Conservation (phyloP, 441 rosid species). For the Adansonia rubrostipa region DNA sequence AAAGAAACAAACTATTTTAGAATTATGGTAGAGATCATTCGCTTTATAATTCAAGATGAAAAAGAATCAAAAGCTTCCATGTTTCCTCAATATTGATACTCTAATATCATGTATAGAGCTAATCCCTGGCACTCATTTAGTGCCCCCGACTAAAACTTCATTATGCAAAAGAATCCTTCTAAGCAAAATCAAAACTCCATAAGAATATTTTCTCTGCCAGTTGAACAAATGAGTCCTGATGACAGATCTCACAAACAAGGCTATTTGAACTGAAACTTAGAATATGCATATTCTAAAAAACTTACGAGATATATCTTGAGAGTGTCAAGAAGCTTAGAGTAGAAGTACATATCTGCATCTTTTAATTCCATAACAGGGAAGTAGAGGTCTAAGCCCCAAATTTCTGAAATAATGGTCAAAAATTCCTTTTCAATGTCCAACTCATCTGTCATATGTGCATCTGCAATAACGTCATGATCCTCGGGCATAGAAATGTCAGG, state of each 20-base stretch:
- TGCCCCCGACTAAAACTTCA: constrained; percentile 16
- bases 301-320: constrained; percentile 76
- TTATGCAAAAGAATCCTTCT: constrained; percentile 12
- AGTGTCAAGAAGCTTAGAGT: constrained; percentile 76
- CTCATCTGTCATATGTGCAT: constrained; percentile 41
- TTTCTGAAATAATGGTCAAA: constrained; percentile 54
- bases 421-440: constrained; percentile 52
- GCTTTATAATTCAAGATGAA: constrained; percentile 13
- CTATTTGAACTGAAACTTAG: constrained; percentile 44
- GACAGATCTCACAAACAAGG: constrained; percentile 22
- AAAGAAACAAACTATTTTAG: constrained; percentile 28
- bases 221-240: constrained; percentile 9
- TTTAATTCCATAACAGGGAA: constrained; percentile 42
- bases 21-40: neutral
- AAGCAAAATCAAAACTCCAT: constrained; percentile 16
- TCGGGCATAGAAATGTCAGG: constrained; percentile 40
- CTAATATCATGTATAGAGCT: constrained; percentile 11
- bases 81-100: neutral
- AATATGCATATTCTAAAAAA: constrained; percentile 51
- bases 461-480: constrained; percentile 38
- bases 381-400: constrained; percentile 65
- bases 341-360: constrained; percentile 68
- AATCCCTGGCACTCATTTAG: neutral
- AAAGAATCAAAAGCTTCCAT: constrained; percentile 14
- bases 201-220: constrained; percentile 2